These are phyloP conservation scores for Astrothelium subdiscretum DNA, from an alignment of 495 filamentous ascomycete species.

Conservation along the genomic window DNA sequence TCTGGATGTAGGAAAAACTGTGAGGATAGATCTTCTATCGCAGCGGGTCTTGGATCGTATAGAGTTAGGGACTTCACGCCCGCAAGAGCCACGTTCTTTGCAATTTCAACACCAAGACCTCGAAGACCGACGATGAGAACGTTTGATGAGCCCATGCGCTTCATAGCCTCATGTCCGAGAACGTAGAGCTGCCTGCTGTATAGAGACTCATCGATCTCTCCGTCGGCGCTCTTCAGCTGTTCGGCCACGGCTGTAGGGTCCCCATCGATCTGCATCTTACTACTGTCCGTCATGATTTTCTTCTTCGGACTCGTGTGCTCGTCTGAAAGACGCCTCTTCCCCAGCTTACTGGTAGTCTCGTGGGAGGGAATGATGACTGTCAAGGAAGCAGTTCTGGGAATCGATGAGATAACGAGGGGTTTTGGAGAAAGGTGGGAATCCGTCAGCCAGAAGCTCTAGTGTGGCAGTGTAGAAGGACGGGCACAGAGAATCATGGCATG, in stretches of 20 bases:
- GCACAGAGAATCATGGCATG: too few species aligned
- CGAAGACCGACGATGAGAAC: slow-evolving; percentile 85
- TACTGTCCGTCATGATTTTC: slow-evolving; percentile 72
- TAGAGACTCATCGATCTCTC: slow-evolving; percentile 88
- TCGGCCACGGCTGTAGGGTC: slow-evolving; percentile 40
- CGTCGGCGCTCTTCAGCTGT: slow-evolving; percentile 43
- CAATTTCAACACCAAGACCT: slow-evolving; percentile 94
- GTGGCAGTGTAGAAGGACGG: too few species aligned
- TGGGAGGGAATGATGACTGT: slow-evolving; percentile 44
- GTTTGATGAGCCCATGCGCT: slow-evolving; percentile 94
- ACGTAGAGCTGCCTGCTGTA: slow-evolving; percentile 98
- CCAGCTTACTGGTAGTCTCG: slow-evolving; percentile 48
- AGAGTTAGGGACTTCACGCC: slow-evolving; percentile 85
- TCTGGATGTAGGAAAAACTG: slow-evolving; percentile 88
- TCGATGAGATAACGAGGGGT: neutral
- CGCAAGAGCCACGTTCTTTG: slow-evolving; percentile 96
- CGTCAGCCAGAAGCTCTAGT: too few species aligned
- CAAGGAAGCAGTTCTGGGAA: neutral
- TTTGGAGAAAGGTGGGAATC: too few species aligned
- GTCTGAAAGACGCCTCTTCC: slow-evolving; percentile 76
- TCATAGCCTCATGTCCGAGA: slow-evolving; percentile 98
- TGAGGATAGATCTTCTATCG: slow-evolving; percentile 78
- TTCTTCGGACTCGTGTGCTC: slow-evolving; percentile 66
- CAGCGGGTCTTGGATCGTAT: slow-evolving; percentile 68
- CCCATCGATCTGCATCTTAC: slow-evolving; percentile 75